phyloP scores from a whole-genome alignment of 768 basidiomycete genomes.

The Podaxis pistillaris region DNA sequence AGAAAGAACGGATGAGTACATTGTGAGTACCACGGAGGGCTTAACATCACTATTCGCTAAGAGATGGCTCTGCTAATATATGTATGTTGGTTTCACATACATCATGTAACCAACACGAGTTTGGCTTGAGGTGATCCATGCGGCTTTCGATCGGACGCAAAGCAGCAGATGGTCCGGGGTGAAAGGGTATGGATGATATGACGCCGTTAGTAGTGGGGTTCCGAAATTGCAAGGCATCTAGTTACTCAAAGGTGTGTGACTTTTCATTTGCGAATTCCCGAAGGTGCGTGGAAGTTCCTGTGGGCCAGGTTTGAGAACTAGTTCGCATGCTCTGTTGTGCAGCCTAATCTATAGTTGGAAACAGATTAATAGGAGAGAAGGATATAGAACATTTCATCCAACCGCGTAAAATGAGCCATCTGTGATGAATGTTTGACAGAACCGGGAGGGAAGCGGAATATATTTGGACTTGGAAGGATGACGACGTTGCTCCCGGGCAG shows the following conservation, averaged over 20 bases:
- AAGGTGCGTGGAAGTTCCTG: neutral
- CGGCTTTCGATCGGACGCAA: constrained; percentile 27
- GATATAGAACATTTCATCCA: constrained; percentile 16
- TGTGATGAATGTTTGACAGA: neutral
- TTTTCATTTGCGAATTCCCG: constrained; percentile 10
- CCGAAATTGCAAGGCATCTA: constrained; percentile 15
- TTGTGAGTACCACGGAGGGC: constrained; percentile 19
- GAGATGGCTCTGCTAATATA: constrained; percentile 20
- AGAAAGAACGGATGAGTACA: constrained; percentile 31
- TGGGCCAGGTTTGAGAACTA: neutral
- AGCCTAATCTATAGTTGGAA: neutral
- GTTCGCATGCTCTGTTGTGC: neutral
- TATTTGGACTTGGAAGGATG: neutral
- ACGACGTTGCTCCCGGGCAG: neutral
- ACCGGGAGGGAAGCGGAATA: neutral
- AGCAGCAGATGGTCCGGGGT: constrained; percentile 7
- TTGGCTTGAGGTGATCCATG: constrained; percentile 41
- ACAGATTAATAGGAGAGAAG: constrained; percentile 15
- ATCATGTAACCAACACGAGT: constrained; percentile 33
- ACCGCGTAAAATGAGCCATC: constrained; percentile 16
- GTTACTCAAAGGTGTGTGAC: neutral
- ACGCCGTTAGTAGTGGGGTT: constrained; percentile 4
- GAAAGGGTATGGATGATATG: constrained; percentile 5
- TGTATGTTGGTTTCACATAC: constrained; percentile 23
- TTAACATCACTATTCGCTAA: constrained; percentile 24